phyloP scores from a whole-genome alignment of 352 stramenopile species.

The Ochromonadaceae sp. region DNA sequence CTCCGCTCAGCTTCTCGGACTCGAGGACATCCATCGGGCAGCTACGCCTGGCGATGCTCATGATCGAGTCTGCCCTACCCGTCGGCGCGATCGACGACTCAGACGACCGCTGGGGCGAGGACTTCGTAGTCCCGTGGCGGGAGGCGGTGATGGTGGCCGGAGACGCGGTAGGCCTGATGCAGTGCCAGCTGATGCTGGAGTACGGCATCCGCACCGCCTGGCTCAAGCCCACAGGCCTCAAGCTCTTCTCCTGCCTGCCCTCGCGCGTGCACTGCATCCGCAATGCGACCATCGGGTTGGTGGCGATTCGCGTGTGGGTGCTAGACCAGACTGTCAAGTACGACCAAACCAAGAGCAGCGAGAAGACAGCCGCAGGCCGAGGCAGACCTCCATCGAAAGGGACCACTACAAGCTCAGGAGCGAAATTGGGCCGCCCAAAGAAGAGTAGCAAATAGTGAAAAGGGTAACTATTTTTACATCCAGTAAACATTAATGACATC shows the following conservation, averaged over 20 bases:
- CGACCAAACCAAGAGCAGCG: no score
- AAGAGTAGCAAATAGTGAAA: no score
- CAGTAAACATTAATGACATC: no score
- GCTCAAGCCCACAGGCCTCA: neutral
- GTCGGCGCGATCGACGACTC: neutral
- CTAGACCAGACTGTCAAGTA: slow-evolving; percentile 5
- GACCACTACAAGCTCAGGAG: no score
- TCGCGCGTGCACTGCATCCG: neutral
- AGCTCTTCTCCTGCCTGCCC: neutral
- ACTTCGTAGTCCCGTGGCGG: neutral
- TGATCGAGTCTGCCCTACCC: neutral
- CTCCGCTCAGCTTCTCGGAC: no score
- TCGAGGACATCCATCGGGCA: no score
- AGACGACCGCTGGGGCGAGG: neutral
- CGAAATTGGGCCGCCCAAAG: no score
- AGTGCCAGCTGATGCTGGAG: slow-evolving; percentile 13
- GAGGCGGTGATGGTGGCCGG: neutral
- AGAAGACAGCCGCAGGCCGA: no score
- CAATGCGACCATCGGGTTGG: neutral
- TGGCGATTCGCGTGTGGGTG: neutral
- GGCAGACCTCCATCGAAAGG: no score
- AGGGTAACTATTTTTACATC: no score
- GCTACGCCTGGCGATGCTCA: neutral
- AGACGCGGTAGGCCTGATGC: neutral
- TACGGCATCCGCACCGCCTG: neutral